A percentile compares a stretch with the other conserved stretches of the same genome.
These are phyloP conservation scores for Suhomyces sp. DNA, from an alignment of 805 yeast genomes.

Conservation along the genomic window DNA sequence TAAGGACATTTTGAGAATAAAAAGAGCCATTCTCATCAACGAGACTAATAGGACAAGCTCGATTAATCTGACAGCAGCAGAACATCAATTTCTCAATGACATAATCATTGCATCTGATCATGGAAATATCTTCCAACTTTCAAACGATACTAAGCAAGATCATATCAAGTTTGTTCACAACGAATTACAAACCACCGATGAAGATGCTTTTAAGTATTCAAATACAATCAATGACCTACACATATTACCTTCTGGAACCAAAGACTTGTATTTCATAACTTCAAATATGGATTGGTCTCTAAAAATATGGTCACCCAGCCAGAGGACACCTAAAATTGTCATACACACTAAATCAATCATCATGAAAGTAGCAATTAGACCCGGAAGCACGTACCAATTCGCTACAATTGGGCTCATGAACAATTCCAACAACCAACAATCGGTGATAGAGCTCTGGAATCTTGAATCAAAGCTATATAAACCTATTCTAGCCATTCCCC, in stretches of 20 bases:
- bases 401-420: constrained; percentile 22
- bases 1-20: constrained; percentile 9
- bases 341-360: constrained; percentile 23
- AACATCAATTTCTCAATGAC: constrained; percentile 17
- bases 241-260: constrained; percentile 1
- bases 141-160: constrained; percentile 15
- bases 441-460: constrained; percentile 33
- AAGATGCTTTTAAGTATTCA: constrained; percentile 5
- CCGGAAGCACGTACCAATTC: constrained; percentile 22
- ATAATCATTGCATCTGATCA: constrained; percentile 19
- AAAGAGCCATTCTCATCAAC: constrained; percentile 5
- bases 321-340: constrained; percentile 12
- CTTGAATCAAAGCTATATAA: constrained; percentile 17
- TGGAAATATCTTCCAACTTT: constrained; percentile 19
- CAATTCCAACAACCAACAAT: constrained; percentile 1
- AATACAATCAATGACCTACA: constrained; percentile 7
- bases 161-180: constrained; percentile 12
- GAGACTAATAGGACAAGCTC: constrained; percentile 2
- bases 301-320: constrained; percentile 18
- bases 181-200: constrained; percentile 2
- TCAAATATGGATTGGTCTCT: constrained; percentile 25
- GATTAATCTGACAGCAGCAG: constrained; percentile 1
- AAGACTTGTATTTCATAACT: constrained; percentile 13
- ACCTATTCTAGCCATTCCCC: constrained; percentile 17
- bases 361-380: constrained; percentile 18